These are phyloP conservation scores for Cyberlindnera galapagoensis DNA, from an alignment of 805 yeast species.

Conservation along the genomic window DNA sequence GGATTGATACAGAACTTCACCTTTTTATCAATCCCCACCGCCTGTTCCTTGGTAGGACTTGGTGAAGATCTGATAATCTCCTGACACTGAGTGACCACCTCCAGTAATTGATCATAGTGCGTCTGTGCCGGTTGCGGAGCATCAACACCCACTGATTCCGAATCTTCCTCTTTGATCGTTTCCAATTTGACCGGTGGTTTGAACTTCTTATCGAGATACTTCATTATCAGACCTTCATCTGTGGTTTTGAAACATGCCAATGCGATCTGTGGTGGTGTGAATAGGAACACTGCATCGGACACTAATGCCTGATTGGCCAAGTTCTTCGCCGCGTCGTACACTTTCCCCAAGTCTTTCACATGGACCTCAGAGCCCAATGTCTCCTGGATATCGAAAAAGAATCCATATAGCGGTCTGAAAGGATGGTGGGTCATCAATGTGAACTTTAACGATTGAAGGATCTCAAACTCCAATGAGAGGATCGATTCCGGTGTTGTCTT, in stretches of 20 bases:
- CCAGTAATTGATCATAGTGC: constrained; percentile 36
- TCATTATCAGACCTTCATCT: constrained; percentile 56
- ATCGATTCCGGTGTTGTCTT: constrained; percentile 64
- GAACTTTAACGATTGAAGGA: constrained; percentile 69
- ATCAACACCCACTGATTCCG: constrained; percentile 8
- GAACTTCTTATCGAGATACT: constrained; percentile 64
- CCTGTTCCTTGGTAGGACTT: constrained; percentile 52
- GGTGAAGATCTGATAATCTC: constrained; percentile 34
- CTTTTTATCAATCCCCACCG: constrained; percentile 56
- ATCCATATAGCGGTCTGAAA: constrained; percentile 85
- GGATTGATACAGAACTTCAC: constrained; percentile 62
- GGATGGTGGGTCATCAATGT: constrained; percentile 87
- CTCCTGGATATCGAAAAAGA: constrained; percentile 81
- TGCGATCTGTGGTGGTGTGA: constrained; percentile 94
- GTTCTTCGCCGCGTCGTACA: constrained; percentile 65
- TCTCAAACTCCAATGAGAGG: constrained; percentile 69
- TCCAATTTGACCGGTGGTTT: constrained; percentile 9
- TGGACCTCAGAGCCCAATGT: constrained; percentile 36
- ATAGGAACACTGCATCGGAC: constrained; percentile 71
- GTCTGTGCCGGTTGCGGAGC: constrained; percentile 1
- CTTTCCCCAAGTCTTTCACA: constrained; percentile 52
- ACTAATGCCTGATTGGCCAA: constrained; percentile 61
- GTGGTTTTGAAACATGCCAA: constrained; percentile 71
- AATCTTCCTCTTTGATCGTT: constrained; percentile 14
- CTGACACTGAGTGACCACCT: constrained; percentile 43